Evolutionary conservation across 306 rosid species (phyloP).

Genomic region (Cyamopsis tetragonoloba): DNA sequence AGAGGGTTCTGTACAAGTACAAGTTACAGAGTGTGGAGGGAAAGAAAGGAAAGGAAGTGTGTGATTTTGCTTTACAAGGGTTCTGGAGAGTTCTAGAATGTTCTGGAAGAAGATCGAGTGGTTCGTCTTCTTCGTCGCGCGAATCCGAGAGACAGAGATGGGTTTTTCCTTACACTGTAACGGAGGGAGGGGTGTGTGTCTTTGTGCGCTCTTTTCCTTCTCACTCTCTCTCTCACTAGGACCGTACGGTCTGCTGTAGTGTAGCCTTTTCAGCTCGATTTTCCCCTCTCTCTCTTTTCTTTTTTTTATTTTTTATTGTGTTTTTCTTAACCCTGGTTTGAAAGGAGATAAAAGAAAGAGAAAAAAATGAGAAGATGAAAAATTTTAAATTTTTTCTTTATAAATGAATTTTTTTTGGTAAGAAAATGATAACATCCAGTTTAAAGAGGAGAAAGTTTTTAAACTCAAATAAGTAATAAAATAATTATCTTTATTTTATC

Average conservation of each 20-base stretch:
- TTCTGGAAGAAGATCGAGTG: constrained; percentile 40
- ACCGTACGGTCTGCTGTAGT: constrained; percentile 46
- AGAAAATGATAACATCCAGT: too few relatives aligned
- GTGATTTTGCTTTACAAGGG: not conserved
- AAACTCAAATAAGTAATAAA: too few relatives aligned
- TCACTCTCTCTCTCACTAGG: not conserved
- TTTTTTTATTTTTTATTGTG: not conserved
- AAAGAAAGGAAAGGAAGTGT: not conserved
- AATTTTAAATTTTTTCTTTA: too few relatives aligned
- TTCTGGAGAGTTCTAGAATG: constrained; percentile 29
- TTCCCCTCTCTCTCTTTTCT: not conserved
- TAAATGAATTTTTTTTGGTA: too few relatives aligned
- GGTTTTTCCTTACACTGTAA: constrained; percentile 31
- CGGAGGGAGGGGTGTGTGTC: not conserved
- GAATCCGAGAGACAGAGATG: constrained; percentile 20
- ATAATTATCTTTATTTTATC: too few relatives aligned
- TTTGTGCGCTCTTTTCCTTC: constrained; percentile 5
- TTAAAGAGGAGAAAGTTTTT: too few relatives aligned
- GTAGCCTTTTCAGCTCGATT: constrained; percentile 16
- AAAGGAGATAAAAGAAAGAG: too few relatives aligned
- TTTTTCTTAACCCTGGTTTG: too few relatives aligned
- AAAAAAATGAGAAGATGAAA: too few relatives aligned
- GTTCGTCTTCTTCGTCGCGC: constrained; percentile 25
- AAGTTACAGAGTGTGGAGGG: not conserved
- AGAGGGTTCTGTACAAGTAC: constrained; percentile 23